Evolutionary conservation across 345 rosid genomes (phyloP).

Genomic region (Acer yangbiense): DNA sequence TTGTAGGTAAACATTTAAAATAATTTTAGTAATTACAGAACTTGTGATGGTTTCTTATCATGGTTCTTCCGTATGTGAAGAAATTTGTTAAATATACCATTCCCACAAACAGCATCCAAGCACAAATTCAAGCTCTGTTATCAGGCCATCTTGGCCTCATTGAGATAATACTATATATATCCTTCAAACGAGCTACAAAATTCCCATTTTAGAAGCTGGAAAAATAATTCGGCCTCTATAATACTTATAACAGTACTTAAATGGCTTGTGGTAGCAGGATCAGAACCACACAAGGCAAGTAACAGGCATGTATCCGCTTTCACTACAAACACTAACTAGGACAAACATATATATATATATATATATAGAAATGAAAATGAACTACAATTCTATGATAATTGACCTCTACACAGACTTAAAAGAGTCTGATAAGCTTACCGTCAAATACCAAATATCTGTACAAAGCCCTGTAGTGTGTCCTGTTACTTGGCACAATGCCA

Average conservation of each 20-base stretch:
- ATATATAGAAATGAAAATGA: neutral
- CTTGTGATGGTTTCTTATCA: neutral
- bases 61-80: neutral
- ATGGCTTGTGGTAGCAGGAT: neutral
- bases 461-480: neutral
- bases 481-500: neutral
- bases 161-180: neutral
- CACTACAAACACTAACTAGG: neutral
- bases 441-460: no score
- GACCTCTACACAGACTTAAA: neutral
- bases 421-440: neutral
- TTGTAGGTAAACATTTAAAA: neutral
- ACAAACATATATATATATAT: neutral
- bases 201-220: neutral
- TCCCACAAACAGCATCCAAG: neutral
- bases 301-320: neutral
- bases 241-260: neutral
- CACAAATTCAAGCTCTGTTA: neutral
- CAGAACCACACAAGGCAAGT: neutral
- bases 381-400: neutral
- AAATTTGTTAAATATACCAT: neutral
- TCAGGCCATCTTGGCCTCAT: neutral
- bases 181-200: neutral
- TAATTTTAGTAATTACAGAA: neutral
- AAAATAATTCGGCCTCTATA: neutral